These are phyloP conservation scores for Rhododendron molle DNA, from an alignment of 148 eudicot species.

Conservation along the genomic window DNA sequence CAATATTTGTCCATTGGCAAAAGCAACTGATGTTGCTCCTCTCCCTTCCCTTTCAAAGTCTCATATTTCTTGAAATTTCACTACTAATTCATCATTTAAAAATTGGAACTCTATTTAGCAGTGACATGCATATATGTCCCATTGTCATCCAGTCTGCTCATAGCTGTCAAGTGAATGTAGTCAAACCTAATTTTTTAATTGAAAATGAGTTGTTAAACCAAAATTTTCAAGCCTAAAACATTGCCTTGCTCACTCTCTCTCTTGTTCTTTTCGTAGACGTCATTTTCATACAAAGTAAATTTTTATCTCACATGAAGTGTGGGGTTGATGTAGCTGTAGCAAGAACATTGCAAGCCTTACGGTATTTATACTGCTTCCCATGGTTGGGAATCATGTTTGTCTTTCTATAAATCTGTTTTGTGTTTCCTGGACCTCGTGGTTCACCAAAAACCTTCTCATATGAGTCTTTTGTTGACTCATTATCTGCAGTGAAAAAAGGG, in stretches of 20 bases:
- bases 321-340: not conserved
- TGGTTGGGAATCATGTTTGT: not conserved
- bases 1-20: not conserved
- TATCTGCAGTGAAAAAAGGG: not conserved
- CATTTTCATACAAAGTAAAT: not conserved
- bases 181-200: not conserved
- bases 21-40: not conserved
- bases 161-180: not conserved
- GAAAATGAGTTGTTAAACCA: not conserved
- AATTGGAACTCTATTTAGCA: not conserved
- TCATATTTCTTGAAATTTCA: constrained; percentile 10
- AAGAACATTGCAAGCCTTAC: not conserved
- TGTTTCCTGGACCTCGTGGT: not conserved
- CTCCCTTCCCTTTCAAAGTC: not conserved
- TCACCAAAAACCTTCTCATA: not conserved
- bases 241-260: too few species aligned
- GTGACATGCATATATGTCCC: not conserved
- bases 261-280: not conserved
- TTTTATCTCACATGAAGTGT: not conserved
- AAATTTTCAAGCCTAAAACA: not conserved
- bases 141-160: not conserved
- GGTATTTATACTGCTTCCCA: constrained; percentile 1
- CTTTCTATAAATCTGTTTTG: not conserved
- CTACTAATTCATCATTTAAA: not conserved
- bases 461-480: not conserved